phyloP scores from a whole-genome alignment of 495 filamentous ascomycete species.

The Extremus antarcticus region DNA sequence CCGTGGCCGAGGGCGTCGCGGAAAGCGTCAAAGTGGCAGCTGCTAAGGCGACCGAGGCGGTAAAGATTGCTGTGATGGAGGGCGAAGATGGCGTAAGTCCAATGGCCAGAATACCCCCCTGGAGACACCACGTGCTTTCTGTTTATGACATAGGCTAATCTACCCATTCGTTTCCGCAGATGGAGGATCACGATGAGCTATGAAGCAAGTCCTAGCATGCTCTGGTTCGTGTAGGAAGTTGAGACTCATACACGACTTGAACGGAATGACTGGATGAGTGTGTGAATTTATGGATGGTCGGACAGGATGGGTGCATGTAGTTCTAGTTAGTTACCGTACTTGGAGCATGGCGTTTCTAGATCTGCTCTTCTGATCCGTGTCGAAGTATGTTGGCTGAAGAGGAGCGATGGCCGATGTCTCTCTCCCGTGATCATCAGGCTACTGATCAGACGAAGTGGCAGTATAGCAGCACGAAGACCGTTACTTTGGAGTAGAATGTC shows the following conservation, averaged over 20 bases:
- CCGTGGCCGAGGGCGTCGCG: slow-evolving; percentile 36
- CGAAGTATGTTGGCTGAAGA: too few species aligned
- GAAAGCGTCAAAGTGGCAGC: slow-evolving; percentile 33
- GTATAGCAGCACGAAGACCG: too few species aligned
- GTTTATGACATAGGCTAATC: too few species aligned
- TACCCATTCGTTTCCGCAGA: too few species aligned
- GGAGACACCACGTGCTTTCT: too few species aligned
- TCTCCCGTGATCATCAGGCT: too few species aligned
- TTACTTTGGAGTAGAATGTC: too few species aligned
- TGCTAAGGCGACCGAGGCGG: slow-evolving; percentile 33
- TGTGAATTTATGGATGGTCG: background rate
- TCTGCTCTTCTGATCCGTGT: too few species aligned
- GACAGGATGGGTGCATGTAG: background rate
- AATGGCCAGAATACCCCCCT: too few species aligned
- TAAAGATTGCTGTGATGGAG: slow-evolving; percentile 20
- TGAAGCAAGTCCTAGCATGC: slow-evolving; percentile 17
- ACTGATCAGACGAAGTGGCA: too few species aligned
- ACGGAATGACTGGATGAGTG: background rate
- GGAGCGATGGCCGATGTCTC: too few species aligned
- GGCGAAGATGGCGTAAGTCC: slow-evolving; percentile 16
- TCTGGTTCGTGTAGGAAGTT: slow-evolving; percentile 18
- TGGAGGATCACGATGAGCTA: slow-evolving; percentile 25
- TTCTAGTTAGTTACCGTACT: background rate
- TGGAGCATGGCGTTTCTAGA: background rate
- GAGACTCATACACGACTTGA: background rate